A percentile compares a stretch with the other conserved stretches of the same genome.
Conservation (phyloP, 305 asterid species). For the Ajuga reptans region DNA sequence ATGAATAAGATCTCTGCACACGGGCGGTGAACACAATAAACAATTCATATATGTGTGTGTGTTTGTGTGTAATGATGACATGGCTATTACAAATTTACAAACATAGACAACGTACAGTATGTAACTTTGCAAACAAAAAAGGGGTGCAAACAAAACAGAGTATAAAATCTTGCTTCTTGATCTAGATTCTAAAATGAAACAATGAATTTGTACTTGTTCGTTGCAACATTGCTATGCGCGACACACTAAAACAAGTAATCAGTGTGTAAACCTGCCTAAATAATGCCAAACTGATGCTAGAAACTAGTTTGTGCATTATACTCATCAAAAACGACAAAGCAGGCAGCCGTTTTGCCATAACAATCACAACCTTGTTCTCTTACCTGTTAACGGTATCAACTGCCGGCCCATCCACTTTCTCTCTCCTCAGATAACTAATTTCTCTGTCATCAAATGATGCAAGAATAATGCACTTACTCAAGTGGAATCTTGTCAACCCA, state of each 20-base stretch:
- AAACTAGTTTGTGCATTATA: not conserved
- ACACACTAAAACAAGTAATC: slow-evolving; percentile 18
- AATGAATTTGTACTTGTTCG: not conserved
- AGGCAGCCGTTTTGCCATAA: not conserved
- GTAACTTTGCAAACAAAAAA: too few relatives aligned
- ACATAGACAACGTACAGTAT: too few relatives aligned
- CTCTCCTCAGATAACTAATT: not conserved
- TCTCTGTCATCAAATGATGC: not conserved
- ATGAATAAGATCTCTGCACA: too few relatives aligned
- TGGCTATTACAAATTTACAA: too few relatives aligned
- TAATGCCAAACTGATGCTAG: not conserved
- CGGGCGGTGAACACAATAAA: too few relatives aligned
- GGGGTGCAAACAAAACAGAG: not conserved
- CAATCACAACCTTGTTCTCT: not conserved
- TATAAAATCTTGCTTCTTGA: not conserved
- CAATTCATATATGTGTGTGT: too few relatives aligned
- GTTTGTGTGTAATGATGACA: too few relatives aligned
- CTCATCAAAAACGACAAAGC: slow-evolving; percentile 2
- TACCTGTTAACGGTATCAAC: slow-evolving; percentile 19
- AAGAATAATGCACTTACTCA: not conserved
- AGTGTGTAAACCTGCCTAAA: not conserved
- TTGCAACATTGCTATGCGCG: not conserved
- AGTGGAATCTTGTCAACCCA: not conserved
- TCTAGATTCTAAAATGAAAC: not conserved
- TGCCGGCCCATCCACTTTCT: slow-evolving; percentile 16